Percentiles rank a stretch among this genome's conserved stretches.
Conservation (phyloP, 1,284 basidiomycete species). For the Leccinum subfulvum region DNA sequence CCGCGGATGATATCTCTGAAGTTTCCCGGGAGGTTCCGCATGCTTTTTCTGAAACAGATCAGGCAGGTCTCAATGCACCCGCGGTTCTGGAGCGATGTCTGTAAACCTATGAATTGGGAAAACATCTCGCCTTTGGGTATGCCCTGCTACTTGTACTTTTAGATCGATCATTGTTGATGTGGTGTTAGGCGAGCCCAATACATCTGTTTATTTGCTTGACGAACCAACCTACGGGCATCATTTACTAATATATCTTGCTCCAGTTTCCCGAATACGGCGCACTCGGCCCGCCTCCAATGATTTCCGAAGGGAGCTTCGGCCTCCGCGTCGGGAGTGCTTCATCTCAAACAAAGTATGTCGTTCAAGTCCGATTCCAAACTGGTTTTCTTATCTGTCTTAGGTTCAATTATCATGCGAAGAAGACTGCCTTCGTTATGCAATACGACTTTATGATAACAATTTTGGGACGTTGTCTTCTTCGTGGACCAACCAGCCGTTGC, state of each 20-base stretch:
- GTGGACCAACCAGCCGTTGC: too few relatives aligned
- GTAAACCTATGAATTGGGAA: conserved; percentile 94
- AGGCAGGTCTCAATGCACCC: conserved; percentile 94
- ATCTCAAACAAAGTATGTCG: too few relatives aligned
- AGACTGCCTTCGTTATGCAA: too few relatives aligned
- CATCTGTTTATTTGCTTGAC: conserved; percentile 84
- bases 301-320: too few relatives aligned
- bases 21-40: conserved; percentile 90
- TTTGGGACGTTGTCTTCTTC: too few relatives aligned
- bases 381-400: too few relatives aligned
- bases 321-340: conserved; percentile 35
- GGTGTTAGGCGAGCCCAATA: conserved; percentile 69
- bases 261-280: too few relatives aligned
- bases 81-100: conserved; percentile 94
- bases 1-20: conserved; percentile 95
- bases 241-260: too few relatives aligned
- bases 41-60: conserved; percentile 91
- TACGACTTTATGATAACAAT: too few relatives aligned
- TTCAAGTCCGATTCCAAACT: too few relatives aligned
- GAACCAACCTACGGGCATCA: conserved; percentile 26
- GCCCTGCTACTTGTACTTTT: conserved; percentile 14
- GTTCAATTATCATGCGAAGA: too few relatives aligned
- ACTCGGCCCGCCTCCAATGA: too few relatives aligned
- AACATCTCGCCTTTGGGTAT: conserved; percentile 41
- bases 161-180: conserved; percentile 3